Percentiles rank a stretch among this genome's conserved stretches.
phyloP scores from a whole-genome alignment of 1,284 basidiomycete genomes.

The Ustilago curta region DNA sequence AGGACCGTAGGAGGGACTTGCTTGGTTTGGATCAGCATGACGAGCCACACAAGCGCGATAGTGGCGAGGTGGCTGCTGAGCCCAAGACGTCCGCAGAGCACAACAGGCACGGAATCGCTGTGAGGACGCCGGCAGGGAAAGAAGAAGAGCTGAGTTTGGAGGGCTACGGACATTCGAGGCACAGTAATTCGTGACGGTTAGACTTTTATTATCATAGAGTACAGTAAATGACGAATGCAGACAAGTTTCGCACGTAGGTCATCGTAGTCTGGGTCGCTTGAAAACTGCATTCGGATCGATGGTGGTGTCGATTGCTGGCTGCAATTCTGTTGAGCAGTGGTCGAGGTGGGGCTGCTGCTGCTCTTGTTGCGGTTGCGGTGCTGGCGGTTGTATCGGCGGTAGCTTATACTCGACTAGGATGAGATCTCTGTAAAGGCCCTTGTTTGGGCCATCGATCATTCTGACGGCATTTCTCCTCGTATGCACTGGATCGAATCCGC shows the following conservation, averaged over 20 bases:
- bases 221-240: constrained; percentile 9
- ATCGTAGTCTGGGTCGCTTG: constrained; percentile 32
- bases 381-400: constrained; percentile 9
- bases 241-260: neutral
- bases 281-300: constrained; percentile 29
- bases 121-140: constrained; percentile 30
- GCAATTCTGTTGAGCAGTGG: neutral
- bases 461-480: constrained; percentile 14
- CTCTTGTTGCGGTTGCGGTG: neutral
- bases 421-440: constrained; percentile 35
- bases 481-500: constrained; percentile 10
- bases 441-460: constrained; percentile 38
- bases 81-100: constrained; percentile 19
- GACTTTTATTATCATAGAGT: neutral
- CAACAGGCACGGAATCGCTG: constrained; percentile 38
- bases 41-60: constrained; percentile 6
- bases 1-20: constrained; percentile 48
- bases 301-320: constrained; percentile 15
- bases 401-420: constrained; percentile 25
- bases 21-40: constrained; percentile 45
- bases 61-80: constrained; percentile 9
- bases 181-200: neutral
- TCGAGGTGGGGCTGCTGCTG: neutral
- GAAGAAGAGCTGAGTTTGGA: constrained; percentile 48
- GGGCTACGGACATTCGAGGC: constrained; percentile 43